Percentiles rank a stretch among this genome's conserved stretches.
phyloP scores from a whole-genome alignment of 352 stramenopile genomes.

The Globisporangium barbulae region DNA sequence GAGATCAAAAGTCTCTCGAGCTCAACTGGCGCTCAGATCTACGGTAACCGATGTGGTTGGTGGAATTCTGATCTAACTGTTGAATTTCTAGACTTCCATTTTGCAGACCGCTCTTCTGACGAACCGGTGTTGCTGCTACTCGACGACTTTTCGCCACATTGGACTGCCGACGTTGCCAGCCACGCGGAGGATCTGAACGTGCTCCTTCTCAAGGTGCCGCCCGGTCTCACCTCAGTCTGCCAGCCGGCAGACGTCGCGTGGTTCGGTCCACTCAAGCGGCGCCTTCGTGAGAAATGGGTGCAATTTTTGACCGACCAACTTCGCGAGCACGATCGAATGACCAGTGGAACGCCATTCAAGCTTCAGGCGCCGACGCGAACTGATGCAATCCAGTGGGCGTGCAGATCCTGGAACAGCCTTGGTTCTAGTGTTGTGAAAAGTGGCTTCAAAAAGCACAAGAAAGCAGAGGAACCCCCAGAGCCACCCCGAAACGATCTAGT shows the following conservation, averaged over 20 bases:
- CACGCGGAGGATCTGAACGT: not conserved
- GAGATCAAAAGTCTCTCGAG: not conserved
- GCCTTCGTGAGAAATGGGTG: not conserved
- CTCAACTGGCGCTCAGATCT: not conserved
- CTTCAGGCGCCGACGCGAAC: too few species aligned
- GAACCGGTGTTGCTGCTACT: not conserved
- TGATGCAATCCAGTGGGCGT: too few species aligned
- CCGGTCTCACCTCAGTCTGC: not conserved
- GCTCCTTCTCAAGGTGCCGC: not conserved
- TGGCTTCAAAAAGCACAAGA: too few species aligned
- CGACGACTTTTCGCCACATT: constrained; percentile 2
- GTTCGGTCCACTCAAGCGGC: not conserved
- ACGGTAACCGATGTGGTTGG: not conserved
- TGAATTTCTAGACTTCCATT: constrained; percentile 7
- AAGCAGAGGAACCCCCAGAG: too few species aligned
- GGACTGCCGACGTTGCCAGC: not conserved
- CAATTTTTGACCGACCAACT: too few species aligned
- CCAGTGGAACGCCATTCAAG: too few species aligned
- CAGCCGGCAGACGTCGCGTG: not conserved
- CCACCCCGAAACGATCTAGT: too few species aligned
- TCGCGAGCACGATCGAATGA: too few species aligned
- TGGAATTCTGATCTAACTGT: not conserved
- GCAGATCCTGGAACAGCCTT: too few species aligned
- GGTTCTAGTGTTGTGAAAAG: too few species aligned
- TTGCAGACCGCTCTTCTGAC: not conserved